These are phyloP conservation scores for Rutstroemia sp. DNA, from an alignment of 2,329 filamentous ascomycete species.

Conservation along the genomic window DNA sequence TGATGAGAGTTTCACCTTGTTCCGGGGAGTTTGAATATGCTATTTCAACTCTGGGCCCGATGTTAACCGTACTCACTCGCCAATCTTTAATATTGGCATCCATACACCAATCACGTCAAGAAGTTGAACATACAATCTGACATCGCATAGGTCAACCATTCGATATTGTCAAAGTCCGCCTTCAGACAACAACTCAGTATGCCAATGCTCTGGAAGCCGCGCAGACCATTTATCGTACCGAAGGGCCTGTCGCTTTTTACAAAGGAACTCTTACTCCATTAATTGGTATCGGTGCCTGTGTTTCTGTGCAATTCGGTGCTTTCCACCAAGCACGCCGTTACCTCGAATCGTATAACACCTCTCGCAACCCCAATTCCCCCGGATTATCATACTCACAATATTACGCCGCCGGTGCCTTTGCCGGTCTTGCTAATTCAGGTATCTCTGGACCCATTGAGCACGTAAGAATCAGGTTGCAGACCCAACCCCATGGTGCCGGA, in stretches of 20 bases:
- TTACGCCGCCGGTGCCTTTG: conserved; percentile 85
- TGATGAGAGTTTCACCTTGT: no score
- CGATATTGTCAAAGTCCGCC: conserved; percentile 95
- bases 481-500: conserved; percentile 79
- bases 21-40: no score
- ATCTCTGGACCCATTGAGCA: conserved; percentile 94
- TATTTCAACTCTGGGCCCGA: no score
- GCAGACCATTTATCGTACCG: conserved; percentile 74
- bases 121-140: conserved; percentile 14
- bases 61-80: no score
- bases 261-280: conserved; percentile 95
- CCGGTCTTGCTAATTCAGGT: conserved; percentile 80
- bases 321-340: conserved; percentile 88
- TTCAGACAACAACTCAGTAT: conserved; percentile 84
- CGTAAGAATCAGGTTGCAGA: conserved; percentile 91
- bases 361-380: conserved; percentile 30
- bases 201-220: conserved; percentile 73
- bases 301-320: conserved; percentile 96
- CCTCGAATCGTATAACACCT: conserved; percentile 68
- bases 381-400: conserved; percentile 76
- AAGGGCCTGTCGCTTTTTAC: conserved; percentile 91
- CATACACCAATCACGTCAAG: neutral
- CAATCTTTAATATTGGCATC: no score
- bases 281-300: conserved; percentile 92
- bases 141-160: conserved; percentile 53